These are phyloP conservation scores for Kluyveromyces aestuarii DNA, from an alignment of 805 yeast species.

Conservation along the genomic window DNA sequence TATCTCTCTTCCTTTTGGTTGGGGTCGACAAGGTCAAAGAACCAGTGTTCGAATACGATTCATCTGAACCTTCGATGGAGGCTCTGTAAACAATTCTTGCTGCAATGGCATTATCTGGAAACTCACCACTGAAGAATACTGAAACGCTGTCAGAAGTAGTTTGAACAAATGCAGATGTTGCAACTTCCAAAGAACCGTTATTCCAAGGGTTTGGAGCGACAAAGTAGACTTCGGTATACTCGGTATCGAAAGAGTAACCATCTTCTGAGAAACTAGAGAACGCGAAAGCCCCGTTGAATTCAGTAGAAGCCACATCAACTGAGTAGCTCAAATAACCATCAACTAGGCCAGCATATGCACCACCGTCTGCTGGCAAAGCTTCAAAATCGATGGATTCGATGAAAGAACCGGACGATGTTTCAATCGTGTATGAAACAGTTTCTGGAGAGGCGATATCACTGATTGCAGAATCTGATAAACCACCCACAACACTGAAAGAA, in stretches of 20 bases:
- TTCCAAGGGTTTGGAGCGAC: conserved; percentile 1
- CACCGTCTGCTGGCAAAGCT: conserved; percentile 3
- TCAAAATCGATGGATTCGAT: conserved; percentile 3
- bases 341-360: conserved; percentile 1
- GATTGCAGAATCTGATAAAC: not conserved
- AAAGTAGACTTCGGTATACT: conserved; percentile 19
- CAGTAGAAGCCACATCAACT: conserved; percentile 2
- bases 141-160: not conserved
- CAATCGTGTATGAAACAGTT: conserved; percentile 1
- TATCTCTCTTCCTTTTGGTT: conserved; percentile 4
- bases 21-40: not conserved
- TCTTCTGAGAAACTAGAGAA: conserved; percentile 39
- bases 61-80: not conserved
- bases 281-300: conserved; percentile 49
- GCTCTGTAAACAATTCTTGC: conserved; percentile 1
- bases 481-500: conserved; percentile 1
- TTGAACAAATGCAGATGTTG: not conserved
- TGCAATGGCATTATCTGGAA: not conserved
- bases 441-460: conserved; percentile 2
- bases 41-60: conserved; percentile 3
- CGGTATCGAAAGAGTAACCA: conserved; percentile 42
- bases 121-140: not conserved
- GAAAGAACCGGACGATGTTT: conserved; percentile 5
- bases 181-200: conserved; percentile 2
- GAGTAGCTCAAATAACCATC: conserved; percentile 1